Evolutionary conservation across 495 filamentous ascomycete species (phyloP).

Genomic region (Amphirosellinia nigrospora): DNA sequence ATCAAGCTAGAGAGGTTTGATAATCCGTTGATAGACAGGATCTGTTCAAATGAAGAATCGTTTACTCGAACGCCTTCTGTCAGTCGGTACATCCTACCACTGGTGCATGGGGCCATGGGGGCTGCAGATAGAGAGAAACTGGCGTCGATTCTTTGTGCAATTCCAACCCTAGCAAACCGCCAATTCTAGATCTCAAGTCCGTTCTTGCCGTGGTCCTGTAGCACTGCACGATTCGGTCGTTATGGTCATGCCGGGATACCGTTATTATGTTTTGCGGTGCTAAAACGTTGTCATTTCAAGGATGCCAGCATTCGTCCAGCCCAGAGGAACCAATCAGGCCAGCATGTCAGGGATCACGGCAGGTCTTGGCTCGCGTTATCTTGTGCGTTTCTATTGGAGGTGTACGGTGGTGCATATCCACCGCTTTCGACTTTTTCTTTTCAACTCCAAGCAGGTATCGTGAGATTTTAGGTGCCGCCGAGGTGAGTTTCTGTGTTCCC

Average conservation of each 20-base stretch:
- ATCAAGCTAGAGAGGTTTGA: conserved; percentile 14
- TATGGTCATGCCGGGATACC: not conserved
- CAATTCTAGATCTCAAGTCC: conserved; percentile 16
- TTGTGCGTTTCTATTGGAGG: conserved; percentile 8
- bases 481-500: not conserved
- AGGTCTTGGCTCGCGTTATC: conserved; percentile 25
- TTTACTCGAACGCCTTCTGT: not conserved
- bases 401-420: conserved; percentile 14
- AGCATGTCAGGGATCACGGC: conserved; percentile 1
- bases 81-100: not conserved
- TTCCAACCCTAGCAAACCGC: not conserved
- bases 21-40: not conserved
- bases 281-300: conserved; percentile 17
- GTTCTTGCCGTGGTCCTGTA: conserved; percentile 10
- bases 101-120: not conserved
- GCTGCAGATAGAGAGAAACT: not conserved
- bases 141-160: conserved; percentile 7
- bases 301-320: conserved; percentile 18
- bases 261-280: conserved; percentile 15
- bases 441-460: conserved; percentile 21
- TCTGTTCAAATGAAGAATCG: not conserved
- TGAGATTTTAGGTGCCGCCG: conserved; percentile 6
- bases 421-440: conserved; percentile 21
- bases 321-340: not conserved
- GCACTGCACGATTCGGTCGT: conserved; percentile 20